Base-by-base conservation (phyloP, 129 eudicot species). In the Scalesia atractyloides region DNA sequence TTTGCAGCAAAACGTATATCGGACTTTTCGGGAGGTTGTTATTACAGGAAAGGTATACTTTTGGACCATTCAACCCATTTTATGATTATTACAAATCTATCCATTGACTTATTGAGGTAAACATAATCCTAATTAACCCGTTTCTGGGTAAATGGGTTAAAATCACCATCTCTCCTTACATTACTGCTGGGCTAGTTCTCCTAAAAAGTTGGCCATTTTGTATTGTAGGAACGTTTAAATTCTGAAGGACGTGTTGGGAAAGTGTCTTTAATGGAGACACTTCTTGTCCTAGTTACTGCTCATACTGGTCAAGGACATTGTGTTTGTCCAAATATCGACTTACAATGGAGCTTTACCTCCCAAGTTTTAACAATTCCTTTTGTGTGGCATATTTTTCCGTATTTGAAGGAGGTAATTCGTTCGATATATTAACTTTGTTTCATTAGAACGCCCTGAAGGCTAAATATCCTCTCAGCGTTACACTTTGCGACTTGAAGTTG, bases 331-430 rank as follows among this genome's bases (percentile, higher is more conserved):
- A 84, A 80, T 80, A 69, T 67, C 43, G 97, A 86, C 58, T 84
- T 86, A 30, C 78, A 70, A 46, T 74, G 81, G 86, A 81, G 91
- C 73, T 90, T 94, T 75, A 64, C 85, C 12, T 94, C 89, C 11
- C 97, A 90, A 78, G 88, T 94, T 65, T 77, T 94, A 43, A 79
- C 90, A 47, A 76, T 94, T 62, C 98, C 98, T 11, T 94, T 90
- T 68, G 47, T 90, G 71, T 90, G 98, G 97, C 30, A 67, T 75
- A 70, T 83, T 61, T 94, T 90, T 65, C 97, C 96, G 41, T 60
- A 74, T 73, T 81, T 88, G 34, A 94, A 86, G 79, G 89, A 90
- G 98, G 98, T 90, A 86, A 10, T 52, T 52, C 2, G 14, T 44
- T 18, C 26, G 30, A 12, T 19, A n/a, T 56, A 17, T 47, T 68